Base-by-base conservation (phyloP, 2,329 filamentous ascomycete genomes). In the Alternaria sp. region DNA sequence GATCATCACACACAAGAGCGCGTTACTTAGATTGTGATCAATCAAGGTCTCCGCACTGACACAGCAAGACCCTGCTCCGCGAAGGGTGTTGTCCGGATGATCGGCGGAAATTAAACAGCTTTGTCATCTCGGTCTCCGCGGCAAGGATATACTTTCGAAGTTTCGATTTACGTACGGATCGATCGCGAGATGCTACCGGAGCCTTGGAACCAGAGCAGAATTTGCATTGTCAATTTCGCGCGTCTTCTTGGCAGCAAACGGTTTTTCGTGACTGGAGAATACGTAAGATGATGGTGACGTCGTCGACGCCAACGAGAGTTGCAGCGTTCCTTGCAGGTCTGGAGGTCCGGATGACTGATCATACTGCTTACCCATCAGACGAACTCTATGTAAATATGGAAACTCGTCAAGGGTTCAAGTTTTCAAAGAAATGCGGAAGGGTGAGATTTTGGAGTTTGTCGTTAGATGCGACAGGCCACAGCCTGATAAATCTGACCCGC, bases 141-240 rank as follows among this genome's bases (percentile, higher is more conserved):
- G 36, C 19, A 36, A n/a, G 21, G 49, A 36, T 32, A 40, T 13
- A 52, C 19, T 52, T 52, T 52, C 19, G 49, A 40, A 23, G 21
- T 40, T 6, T 7, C 13, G 49, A 40, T 40, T 40, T 1, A 40
- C 11, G n/a, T 17, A 52, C 28, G 30, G 28, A 40, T 52, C 30
- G 49, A 40, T 52, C 30, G 49, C 30, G 28, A 52, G 28, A n/a
- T 52, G 30, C 28, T 52, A 9, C 19, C 49, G 49, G 17, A 52
- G n/a, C 19, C 19, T 36, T 52, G 9, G 19, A 36, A 36, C 7
- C 32, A 4, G 32, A 25, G 36, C 28, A 36, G 30, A 25, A 47
- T 55, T 25, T 47, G 49, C 49, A 54, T 12, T 49, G 26, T 60
- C 46, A 23, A 54, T 60, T 49, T 55, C 50, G 28, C n/a, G 4